Evolutionary conservation across 2,329 filamentous ascomycete species (phyloP), one percentile per base, ranked within the genome.

Genomic region (Xylaria sp.): DNA sequence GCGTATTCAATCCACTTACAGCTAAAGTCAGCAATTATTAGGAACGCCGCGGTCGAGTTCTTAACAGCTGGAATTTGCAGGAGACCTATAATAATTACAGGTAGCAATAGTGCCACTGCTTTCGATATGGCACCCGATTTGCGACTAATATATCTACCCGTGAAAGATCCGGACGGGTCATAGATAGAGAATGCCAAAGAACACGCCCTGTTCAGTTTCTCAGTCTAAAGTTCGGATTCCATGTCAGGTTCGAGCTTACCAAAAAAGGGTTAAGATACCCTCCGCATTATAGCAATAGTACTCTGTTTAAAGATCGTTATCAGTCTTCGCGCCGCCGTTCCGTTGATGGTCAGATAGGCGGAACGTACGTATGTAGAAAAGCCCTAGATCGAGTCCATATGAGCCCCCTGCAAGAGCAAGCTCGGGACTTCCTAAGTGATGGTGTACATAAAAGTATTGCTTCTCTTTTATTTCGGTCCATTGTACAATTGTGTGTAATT

Each of bases 271-370:
- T 41, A 85, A 78, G 37, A 85, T 75, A 9, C 82, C 78, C 73
- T 85, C 83, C n/a, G 83, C 82, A 75, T 84, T 86, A 72, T 86
- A 86, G 37, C 79, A 80, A 67, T 85, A 86, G 59, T 82, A 85
- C 73, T 86, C 84, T 86, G 0, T 5, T 18, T 18, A 0, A 0
- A 46, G 69, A 61, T 15, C 3, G 18, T 37, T 4, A 52, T 57
- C 9, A 41, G 20, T 10, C 52, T 75, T 25, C 13, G 6, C 15
- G n/a, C 44, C 9, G 1, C 6, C 13, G 7, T 23, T n/a, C 10
- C 2, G 0, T 3, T 0, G 13, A 2, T 48, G 13, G 20, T 0
- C n/a, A 31, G 25, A 39, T 9, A 8, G 1, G 46, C 31, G 31
- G 23, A 77, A 77, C 83, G 60, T 75, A 85, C 84, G 84, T 68